Evolutionary conservation across 1,139 yeast genomes (phyloP), one percentile per base, ranked within the genome.

Genomic region (Pichia sp.): DNA sequence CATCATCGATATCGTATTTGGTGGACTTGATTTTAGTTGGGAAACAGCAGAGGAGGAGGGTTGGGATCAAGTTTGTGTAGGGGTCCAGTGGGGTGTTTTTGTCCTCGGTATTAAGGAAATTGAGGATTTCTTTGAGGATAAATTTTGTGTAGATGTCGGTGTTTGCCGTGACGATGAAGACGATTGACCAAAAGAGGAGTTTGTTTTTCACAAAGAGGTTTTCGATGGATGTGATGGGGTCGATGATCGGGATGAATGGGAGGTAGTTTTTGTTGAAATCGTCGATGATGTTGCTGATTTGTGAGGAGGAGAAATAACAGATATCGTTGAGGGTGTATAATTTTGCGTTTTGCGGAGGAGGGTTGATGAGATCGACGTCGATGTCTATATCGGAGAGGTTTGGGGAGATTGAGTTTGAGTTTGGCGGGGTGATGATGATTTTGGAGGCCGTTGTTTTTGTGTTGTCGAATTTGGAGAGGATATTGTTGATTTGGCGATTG

Each of bases 141-240:
- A 47, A 57, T 1, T 52, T 38, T 2, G 42, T 33, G 37, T 48
- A 58, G 15, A 63, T 53, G 3, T 44, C 37, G 2, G 46, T 36
- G 28, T 60, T 54, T 21, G 40, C 34, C 10, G 57, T 44, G 8
- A 58, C 50, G 3, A 57, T 48, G 34, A 48, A 59, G 12, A 61
- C 53, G 14, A 61, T 54, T 30, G 66, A 48, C 67, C 67, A 63
- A 49, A 62, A 63, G 17, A 61, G 45, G 6, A 60, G 42, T 15
- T 51, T 48, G 10, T 60, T 57, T 19, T 47, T 38, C 17, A 37
- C 27, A 40, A 50, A 58, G 17, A 63, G 34, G 3, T 22, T 3
- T 1, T 57, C 51, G 4, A 63, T 60, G 11, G 61, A 54, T n/a
- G 35, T 37, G 3, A 57, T 43, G n/a, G 44, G 41, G 9, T 48